Base-by-base conservation (phyloP, 805 yeast genomes). In the Pichia deserticola region DNA sequence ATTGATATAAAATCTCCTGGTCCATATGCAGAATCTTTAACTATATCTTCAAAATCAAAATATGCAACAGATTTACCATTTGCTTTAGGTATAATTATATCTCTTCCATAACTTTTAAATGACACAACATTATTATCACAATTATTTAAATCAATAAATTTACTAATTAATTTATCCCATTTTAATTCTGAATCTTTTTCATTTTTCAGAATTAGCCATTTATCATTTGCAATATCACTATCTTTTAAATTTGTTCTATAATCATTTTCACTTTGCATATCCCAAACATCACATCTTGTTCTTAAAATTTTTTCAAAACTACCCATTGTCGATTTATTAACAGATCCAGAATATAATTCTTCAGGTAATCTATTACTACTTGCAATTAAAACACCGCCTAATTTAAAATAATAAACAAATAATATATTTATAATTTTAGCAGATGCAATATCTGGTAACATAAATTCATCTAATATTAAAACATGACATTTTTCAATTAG, bases 331-430 rank as follows among this genome's bases (percentile, higher is more conserved):
- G 72, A 66, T 55, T 76, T 79, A 53, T 79, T 76, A 62, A 84
- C 82, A 50, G 78, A 82, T 11, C 81, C 81, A 5, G 86, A 76
- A 57, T 84, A 84, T 39, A 84, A 69, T 51, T 84, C 85, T 55
- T 84, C 86, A 0, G 90, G 90, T 13, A 84, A 66, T 60, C 86
- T 73, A 56, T 84, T 84, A 3, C 87, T 80, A 2, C 89, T 84
- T 4, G 89, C 88, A 27, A 84, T 83, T 41, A 84, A 63, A 0
- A 84, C 86, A 5, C 90, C 90, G 3, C 90, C 90, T 11, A 84
- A 62, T 56, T 79, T 82, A 69, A 84, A 84, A 65, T 78, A 84
- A 60, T 78, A 82, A 0, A 84, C 79, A 64, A 84, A 82, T 45
- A 84, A 63, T 12, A 81, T 71, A 61, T 81, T 79, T 50, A 84